Evolutionary conservation across 805 yeast species (phyloP).

Genomic region (Metschnikowia similis): DNA sequence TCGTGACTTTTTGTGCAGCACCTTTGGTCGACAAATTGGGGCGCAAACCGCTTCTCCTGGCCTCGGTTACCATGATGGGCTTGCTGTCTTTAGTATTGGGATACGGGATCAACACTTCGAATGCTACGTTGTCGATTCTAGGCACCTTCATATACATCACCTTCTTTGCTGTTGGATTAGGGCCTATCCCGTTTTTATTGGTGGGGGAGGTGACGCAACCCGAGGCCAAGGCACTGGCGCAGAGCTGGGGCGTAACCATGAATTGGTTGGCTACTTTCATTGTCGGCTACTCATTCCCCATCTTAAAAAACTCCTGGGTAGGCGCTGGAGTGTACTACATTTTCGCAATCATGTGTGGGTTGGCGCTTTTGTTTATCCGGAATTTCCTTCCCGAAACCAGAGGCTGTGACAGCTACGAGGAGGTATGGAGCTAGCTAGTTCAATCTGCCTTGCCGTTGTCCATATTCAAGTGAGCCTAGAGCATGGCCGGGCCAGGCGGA

Average conservation of each 20-base stretch:
- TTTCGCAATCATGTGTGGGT: conserved; percentile 57
- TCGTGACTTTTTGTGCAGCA: conserved; percentile 72
- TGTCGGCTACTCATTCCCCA: conserved; percentile 78
- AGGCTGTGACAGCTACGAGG: conserved; percentile 55
- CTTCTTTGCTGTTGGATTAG: conserved; percentile 86
- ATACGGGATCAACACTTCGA: conserved; percentile 51
- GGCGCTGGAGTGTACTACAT: conserved; percentile 79
- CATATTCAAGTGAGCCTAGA: not conserved
- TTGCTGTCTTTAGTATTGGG: conserved; percentile 60
- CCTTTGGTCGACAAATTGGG: conserved; percentile 72
- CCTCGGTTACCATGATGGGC: conserved; percentile 68
- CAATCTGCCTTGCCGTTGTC: not conserved
- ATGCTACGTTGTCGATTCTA: conserved; percentile 48
- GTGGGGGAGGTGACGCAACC: conserved; percentile 85
- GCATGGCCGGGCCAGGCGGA: not conserved
- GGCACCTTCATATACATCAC: conserved; percentile 74
- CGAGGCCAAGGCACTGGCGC: conserved; percentile 80
- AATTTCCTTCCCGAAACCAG: conserved; percentile 70
- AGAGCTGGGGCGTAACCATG: conserved; percentile 85
- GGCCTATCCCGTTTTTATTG: conserved; percentile 91
- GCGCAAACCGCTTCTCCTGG: conserved; percentile 64
- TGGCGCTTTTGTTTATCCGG: conserved; percentile 46
- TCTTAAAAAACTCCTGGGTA: conserved; percentile 48
- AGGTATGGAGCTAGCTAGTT: conserved; percentile 52
- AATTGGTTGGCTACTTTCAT: conserved; percentile 89